Base-by-base conservation (phyloP, 495 filamentous ascomycete species). In the Tetracladium setigerum region DNA sequence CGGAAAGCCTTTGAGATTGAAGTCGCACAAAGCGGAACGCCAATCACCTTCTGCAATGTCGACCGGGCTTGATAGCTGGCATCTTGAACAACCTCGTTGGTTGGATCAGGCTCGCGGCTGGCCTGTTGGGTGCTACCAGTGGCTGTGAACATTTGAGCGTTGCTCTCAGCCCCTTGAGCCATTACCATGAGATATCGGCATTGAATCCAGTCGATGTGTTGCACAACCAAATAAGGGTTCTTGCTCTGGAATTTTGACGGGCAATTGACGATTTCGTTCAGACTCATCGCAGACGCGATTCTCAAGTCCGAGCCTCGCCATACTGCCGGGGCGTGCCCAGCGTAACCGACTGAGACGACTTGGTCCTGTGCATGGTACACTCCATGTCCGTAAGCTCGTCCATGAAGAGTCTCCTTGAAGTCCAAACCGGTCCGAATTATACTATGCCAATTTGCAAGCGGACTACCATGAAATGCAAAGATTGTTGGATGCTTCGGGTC, bases 251-350 rank as follows among this genome's bases (percentile, higher is more conserved):
- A 95, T 41, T 84, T 54, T 0, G 66, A 27, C 0, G 87, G 78
- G 0, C 70, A 71, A 56, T 95, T 95, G 55, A 95, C 81, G 42
- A 97, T 83, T 55, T 97, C 91, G 58, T 91, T 90, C 43, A 97
- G 62, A 27, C 84, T 81, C n/a, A 97, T 64, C 4, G 84, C 84
- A 2, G 41, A 49, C 8, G 35, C 52, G 36, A 89, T 65, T 14
- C 72, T 63, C 27, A 95, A 63, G 4, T 64, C 59, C 42, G 84
- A 92, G 13, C 75, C 64, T 0, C 79, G 73, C 90, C 89, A 95
- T n/a, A 55, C 53, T 51, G 54, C 50, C 10, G 13, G 3, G 8
- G 22, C n/a, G 14, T 36, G 22, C 2, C 39, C 0, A 31, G 68
- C 58, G 56, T 91, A 95, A 1, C 58, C 52, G 4, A 69, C n/a